Evolutionary conservation across 179 eudicot species (phyloP).

Genomic region (Spergularia azorica): DNA sequence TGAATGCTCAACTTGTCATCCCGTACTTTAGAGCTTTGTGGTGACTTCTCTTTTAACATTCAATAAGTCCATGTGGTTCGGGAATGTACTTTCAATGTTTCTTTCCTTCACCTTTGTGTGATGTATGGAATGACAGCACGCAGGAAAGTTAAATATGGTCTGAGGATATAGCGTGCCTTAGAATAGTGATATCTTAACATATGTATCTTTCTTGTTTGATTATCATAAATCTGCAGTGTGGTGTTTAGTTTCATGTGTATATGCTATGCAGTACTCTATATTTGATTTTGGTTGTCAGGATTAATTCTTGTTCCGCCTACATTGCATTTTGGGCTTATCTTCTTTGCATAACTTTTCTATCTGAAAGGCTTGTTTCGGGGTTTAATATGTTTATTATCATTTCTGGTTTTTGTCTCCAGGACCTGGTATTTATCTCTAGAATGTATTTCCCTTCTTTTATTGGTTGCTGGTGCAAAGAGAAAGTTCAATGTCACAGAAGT

Average conservation of each 20-base stretch:
- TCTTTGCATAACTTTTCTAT: not conserved
- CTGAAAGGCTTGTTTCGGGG: not conserved
- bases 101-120: not conserved
- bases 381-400: not conserved
- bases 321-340: not conserved
- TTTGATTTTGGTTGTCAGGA: not conserved
- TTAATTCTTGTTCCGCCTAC: not conserved
- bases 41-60: not conserved
- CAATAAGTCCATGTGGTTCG: not conserved
- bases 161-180: not conserved
- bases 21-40: not conserved
- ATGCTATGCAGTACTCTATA: not conserved
- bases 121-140: not conserved
- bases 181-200: conserved; percentile 4
- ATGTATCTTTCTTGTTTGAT: not conserved
- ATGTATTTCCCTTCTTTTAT: conserved; percentile 25
- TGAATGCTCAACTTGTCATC: not conserved
- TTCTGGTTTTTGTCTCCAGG: conserved; percentile 28
- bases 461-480: conserved; percentile 22
- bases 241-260: not conserved
- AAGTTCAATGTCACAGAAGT: conserved; percentile 12
- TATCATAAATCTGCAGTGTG: not conserved
- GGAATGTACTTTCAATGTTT: not conserved
- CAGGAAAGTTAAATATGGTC: conserved; percentile 8
- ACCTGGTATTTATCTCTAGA: conserved; percentile 19